phyloP scores from a whole-genome alignment of 257 asterid genomes.

The Primulina eburnea region DNA sequence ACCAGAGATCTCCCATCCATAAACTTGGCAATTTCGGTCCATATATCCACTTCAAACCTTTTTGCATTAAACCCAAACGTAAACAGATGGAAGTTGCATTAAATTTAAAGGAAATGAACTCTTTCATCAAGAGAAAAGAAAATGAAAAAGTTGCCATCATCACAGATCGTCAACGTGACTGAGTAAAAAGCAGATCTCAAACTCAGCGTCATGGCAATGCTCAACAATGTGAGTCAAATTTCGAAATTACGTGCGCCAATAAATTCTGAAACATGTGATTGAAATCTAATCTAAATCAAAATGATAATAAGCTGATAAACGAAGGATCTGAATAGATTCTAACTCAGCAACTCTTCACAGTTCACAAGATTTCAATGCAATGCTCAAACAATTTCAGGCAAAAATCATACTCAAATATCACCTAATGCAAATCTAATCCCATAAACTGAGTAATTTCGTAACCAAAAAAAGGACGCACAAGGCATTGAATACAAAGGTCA shows the following conservation, averaged over 20 bases:
- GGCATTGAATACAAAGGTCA: not conserved
- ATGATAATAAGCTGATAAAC: conserved; percentile 2
- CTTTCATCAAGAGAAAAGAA: not conserved
- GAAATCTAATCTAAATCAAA: conserved; percentile 8
- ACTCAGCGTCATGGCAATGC: not conserved
- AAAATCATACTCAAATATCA: not conserved
- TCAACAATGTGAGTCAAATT: not conserved
- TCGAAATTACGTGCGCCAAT: not conserved
- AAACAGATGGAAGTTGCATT: conserved; percentile 14
- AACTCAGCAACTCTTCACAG: not conserved
- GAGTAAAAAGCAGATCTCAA: not conserved
- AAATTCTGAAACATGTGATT: not conserved
- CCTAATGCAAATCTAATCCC: not conserved
- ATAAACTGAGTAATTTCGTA: not conserved
- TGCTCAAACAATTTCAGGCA: not conserved
- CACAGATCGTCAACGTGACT: not conserved
- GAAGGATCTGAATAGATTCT: conserved; percentile 5
- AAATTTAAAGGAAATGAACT: conserved; percentile 4
- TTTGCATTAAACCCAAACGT: conserved; percentile 20
- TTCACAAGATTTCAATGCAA: too few species aligned
- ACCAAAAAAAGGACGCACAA: not conserved
- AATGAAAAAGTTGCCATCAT: not conserved
- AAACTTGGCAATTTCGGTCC: conserved; percentile 93
- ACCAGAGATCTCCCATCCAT: conserved; percentile 86
- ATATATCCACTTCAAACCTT: conserved; percentile 84